Evolutionary conservation across 2,329 filamentous ascomycete genomes (phyloP).

Genomic region (Aspergillus piperis): DNA sequence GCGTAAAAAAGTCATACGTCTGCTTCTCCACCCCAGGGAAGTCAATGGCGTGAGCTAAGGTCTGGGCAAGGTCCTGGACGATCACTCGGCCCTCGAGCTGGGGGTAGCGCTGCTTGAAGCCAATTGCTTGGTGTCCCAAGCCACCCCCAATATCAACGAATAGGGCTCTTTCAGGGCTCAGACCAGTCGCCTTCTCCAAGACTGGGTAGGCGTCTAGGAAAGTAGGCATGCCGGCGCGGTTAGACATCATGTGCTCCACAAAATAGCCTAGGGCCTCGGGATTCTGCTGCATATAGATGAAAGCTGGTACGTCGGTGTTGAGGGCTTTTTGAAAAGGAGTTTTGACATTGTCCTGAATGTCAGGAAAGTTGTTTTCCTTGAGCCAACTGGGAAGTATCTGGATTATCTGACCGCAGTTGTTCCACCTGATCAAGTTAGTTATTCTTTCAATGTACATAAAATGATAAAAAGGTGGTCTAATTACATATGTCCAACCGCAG

Average conservation of each 20-base stretch:
- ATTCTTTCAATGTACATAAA: too few relatives aligned
- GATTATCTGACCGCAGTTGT: conserved; percentile 14
- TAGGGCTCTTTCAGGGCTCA: background rate
- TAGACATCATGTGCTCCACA: background rate
- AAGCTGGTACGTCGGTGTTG: conserved; percentile 1
- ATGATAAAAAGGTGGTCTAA: background rate
- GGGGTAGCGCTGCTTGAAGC: background rate
- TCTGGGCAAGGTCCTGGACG: conserved; percentile 10
- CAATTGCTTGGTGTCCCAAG: conserved; percentile 6
- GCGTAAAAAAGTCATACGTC: background rate
- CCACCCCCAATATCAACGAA: conserved; percentile 15
- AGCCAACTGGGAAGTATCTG: conserved; percentile 8
- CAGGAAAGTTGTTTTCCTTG: background rate
- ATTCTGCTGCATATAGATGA: background rate
- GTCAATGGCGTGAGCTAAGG: background rate
- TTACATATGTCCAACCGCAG: background rate
- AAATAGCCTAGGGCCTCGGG: background rate
- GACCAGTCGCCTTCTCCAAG: background rate
- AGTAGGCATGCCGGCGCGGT: background rate
- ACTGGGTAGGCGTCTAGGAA: conserved; percentile 1
- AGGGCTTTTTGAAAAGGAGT: conserved; percentile 9
- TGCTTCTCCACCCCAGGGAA: background rate
- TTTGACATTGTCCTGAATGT: background rate
- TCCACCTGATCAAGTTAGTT: conserved; percentile 13
- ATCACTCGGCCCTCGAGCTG: background rate